These are phyloP conservation scores for Picea sitchensis DNA, from an alignment of 75 land plant species.

Conservation along the genomic window DNA sequence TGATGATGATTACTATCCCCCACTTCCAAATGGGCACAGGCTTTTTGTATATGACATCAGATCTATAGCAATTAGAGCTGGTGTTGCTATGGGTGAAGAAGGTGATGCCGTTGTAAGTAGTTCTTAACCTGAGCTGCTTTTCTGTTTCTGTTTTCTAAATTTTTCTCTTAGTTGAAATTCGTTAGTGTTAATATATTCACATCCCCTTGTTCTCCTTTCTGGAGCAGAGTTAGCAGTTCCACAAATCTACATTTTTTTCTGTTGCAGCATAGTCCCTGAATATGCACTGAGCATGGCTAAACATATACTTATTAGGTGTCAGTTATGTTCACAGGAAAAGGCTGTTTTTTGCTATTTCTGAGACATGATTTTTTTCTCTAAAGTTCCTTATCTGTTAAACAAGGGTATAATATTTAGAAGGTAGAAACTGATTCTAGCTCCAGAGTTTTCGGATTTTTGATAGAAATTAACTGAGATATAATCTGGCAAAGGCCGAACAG, in stretches of 20 bases:
- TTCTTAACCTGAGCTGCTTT: background rate
- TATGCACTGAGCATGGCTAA: background rate
- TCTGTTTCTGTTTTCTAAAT: background rate
- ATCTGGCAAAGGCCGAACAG: too few relatives aligned
- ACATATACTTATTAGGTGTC: too few relatives aligned
- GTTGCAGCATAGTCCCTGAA: background rate
- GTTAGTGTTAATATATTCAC: background rate
- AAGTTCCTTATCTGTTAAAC: too few relatives aligned
- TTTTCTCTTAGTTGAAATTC: background rate
- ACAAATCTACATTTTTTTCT: background rate
- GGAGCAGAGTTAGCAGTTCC: background rate
- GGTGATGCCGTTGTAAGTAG: conserved; percentile 94
- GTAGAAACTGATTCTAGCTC: too few relatives aligned
- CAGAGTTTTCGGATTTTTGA: too few relatives aligned
- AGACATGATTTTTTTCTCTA: too few relatives aligned
- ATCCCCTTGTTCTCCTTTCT: background rate
- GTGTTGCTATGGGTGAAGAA: conserved; percentile 98
- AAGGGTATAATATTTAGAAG: too few relatives aligned
- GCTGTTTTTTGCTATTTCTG: background rate
- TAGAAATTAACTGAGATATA: too few relatives aligned
- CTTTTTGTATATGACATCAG: conserved; percentile 88
- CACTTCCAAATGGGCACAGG: conserved; percentile 86
- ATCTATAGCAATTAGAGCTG: conserved; percentile 84
- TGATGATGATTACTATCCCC: conserved; percentile 91
- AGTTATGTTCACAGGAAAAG: background rate